Evolutionary conservation across 768 basidiomycete species (phyloP), one percentile per base, ranked within the genome.

Genomic region (Lepiota brunneoincarnata): DNA sequence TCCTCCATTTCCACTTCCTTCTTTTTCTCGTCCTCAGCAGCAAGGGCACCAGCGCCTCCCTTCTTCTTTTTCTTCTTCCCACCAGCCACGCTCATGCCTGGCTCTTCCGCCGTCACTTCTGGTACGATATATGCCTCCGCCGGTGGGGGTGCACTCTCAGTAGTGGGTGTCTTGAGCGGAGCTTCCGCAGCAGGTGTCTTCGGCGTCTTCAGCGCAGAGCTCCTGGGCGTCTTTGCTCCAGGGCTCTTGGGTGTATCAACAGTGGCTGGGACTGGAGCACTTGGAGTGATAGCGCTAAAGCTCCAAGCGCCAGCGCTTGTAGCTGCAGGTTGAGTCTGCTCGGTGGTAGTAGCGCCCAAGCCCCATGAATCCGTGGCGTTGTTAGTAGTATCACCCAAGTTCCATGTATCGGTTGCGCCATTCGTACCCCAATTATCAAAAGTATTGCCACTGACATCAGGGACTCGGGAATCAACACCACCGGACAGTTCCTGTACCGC

Each of bases 21-120:
- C 55, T 54, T 51, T 36, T 12, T 53, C 59, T 58, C 51, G 12
- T 41, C 65, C 37, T 61, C 61, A 35, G 53, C 54, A 14, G 50
- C 54, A 20, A 26, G 44, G n/a, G 55, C 58, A n/a, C 44, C 54
- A 7, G 42, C 58, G 44, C 66, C 66, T 57, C 63, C 61, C 50
- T 67, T 64, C 49, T 66, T 65, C 56, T 66, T 65, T 58, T 66
- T 67, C 7, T 54, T 58, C 10, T 46, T 42, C 21, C 46, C 49
- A 17, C 58, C 49, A 18, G 58, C 59, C 26, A 54, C 57, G 37
- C 59, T 61, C 37, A 54, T 39, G 10, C 60, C 61, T 14, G 61
- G 53, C 14, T 56, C 57, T 37, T 50, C 58, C 4, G 47, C 48
- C 17, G 57, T 37, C 2, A 37, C 15, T 2, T 43, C 31, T 1